Evolutionary conservation across 2,329 filamentous ascomycete species (phyloP), one percentile per base, ranked within the genome.

Genomic region (Trichoderma polysporum): DNA sequence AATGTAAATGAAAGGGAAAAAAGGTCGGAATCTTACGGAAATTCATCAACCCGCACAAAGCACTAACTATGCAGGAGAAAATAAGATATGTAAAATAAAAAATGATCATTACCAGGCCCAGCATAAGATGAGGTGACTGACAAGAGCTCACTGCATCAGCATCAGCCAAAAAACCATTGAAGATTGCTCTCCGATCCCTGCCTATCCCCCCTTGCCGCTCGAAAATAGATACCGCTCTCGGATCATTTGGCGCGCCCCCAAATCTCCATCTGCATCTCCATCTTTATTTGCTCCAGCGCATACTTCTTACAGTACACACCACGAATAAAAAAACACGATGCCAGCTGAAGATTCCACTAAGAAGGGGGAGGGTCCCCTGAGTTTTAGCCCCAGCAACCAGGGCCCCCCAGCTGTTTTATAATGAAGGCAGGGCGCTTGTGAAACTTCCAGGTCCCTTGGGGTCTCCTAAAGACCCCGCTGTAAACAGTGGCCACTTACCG

Each of bases 161-260:
- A n/a, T n/a, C n/a, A n/a, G n/a, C n/a, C n/a, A n/a, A n/a, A n/a
- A n/a, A n/a, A n/a, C n/a, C n/a, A n/a, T n/a, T n/a, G n/a, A n/a
- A n/a, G n/a, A n/a, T n/a, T n/a, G n/a, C n/a, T n/a, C n/a, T n/a
- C n/a, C n/a, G n/a, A n/a, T n/a, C n/a, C n/a, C n/a, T n/a, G n/a
- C n/a, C n/a, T 47, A 29, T 47, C 49, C 47, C 45, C n/a, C n/a
- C n/a, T n/a, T 45, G 33, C 27, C 17, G 17, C 52, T 59, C 56
- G 64, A 60, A 58, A 60, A 66, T 54, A 59, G 56, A 59, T 39
- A 66, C 53, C 62, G 15, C 52, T 57, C 31, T 50, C 41, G 62
- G 62, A 39, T 50, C 39, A 17, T 56, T 49, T n/a, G 12, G 6
- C 27, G 6, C 19, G 19, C 31, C 39, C 39, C 39, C 39, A n/a